Percentiles rank a stretch among this genome's conserved stretches.
Conservation (phyloP, 2,329 filamentous ascomycete genomes). For the Botrytis pseudocinerea region DNA sequence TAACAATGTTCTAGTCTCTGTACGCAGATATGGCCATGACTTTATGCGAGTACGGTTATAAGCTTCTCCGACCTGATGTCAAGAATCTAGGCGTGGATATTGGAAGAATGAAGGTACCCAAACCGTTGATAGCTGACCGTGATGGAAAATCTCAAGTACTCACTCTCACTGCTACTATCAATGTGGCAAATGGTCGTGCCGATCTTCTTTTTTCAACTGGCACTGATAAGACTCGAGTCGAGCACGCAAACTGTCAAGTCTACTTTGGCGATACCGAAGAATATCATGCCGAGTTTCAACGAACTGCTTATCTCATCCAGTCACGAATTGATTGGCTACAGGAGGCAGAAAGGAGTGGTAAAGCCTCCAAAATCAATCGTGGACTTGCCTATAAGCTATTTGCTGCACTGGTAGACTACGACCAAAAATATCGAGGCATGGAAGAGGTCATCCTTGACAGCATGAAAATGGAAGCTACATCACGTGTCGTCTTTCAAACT, state of each 20-base stretch:
- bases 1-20: slow-evolving; percentile 43
- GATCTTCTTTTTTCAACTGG: slow-evolving; percentile 60
- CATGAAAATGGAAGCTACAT: slow-evolving; percentile 51
- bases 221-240: slow-evolving; percentile 30
- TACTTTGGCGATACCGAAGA: slow-evolving; percentile 21
- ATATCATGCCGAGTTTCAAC: slow-evolving; percentile 12
- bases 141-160: slow-evolving; percentile 43
- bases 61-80: slow-evolving; percentile 38
- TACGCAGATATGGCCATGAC: slow-evolving; percentile 63
- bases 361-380: slow-evolving; percentile 70
- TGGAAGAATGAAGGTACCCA: slow-evolving; percentile 64
- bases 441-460: slow-evolving; percentile 56
- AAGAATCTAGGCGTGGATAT: slow-evolving; percentile 56
- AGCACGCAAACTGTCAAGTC: slow-evolving; percentile 19
- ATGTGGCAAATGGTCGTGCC: slow-evolving; percentile 56
- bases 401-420: slow-evolving; percentile 58
- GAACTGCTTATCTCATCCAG: slow-evolving; percentile 24
- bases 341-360: slow-evolving; percentile 32
- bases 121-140: slow-evolving; percentile 60
- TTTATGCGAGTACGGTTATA: slow-evolving; percentile 55
- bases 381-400: slow-evolving; percentile 70
- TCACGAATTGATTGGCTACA: slow-evolving; percentile 23
- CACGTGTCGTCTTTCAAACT: slow-evolving; percentile 50
- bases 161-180: slow-evolving; percentile 59
- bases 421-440: slow-evolving; percentile 56